Evolutionary conservation across 2,329 filamentous ascomycete genomes (phyloP).

Genomic region (Botrytis fragariae): DNA sequence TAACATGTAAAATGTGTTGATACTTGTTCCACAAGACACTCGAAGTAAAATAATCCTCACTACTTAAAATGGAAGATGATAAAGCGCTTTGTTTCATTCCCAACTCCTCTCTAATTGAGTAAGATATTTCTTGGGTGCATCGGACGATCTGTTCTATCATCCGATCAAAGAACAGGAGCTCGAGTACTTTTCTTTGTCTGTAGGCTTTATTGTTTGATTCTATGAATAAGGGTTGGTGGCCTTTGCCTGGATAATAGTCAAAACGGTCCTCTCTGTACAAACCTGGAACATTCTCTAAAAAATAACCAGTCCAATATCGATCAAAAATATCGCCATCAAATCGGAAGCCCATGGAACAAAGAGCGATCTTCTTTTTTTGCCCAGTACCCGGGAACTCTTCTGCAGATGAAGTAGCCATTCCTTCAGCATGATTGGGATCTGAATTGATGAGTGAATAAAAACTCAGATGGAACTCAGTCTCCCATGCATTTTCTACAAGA

Average conservation of each 20-base stretch:
- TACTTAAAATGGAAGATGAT: background rate
- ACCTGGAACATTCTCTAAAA: background rate
- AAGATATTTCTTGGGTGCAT: background rate
- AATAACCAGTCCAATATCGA: background rate
- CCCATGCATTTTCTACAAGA: background rate
- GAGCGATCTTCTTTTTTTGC: background rate
- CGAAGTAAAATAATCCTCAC: background rate
- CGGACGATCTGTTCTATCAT: background rate
- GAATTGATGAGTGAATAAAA: background rate
- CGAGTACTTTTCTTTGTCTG: background rate
- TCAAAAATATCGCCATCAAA: background rate
- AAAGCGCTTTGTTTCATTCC: background rate
- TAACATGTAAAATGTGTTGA: background rate
- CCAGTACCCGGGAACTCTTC: background rate
- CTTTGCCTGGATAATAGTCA: rapidly evolving
- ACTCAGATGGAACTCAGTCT: background rate
- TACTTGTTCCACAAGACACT: background rate
- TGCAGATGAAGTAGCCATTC: background rate
- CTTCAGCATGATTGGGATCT: background rate
- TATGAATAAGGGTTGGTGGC: background rate
- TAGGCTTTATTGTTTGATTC: background rate
- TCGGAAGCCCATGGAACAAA: background rate
- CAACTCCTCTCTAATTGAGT: background rate
- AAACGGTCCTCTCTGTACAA: rapidly evolving
- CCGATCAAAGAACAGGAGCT: background rate